phyloP scores from a whole-genome alignment of 2,329 filamentous ascomycete genomes.

The Xylaria sp. region DNA sequence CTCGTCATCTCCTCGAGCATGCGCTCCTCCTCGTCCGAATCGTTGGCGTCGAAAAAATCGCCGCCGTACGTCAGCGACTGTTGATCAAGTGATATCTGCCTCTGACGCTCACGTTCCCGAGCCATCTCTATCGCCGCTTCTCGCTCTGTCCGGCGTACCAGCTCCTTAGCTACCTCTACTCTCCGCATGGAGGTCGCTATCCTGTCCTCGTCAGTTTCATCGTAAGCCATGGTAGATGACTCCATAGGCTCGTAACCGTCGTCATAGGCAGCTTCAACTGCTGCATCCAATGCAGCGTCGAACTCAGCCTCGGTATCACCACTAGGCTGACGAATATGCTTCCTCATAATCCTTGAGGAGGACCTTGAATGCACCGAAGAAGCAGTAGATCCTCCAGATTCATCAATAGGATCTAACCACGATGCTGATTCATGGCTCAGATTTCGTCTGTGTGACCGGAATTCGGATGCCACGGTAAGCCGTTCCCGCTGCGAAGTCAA shows the following conservation, averaged over 20 bases:
- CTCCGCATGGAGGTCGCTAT: constrained; percentile 69
- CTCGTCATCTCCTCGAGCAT: constrained; percentile 88
- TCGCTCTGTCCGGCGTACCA: constrained; percentile 76
- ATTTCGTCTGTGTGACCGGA: constrained; percentile 60
- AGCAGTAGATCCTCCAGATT: constrained; percentile 81
- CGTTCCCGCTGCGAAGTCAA: constrained; percentile 44
- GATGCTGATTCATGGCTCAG: constrained; percentile 84
- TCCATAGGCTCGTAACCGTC: constrained; percentile 83
- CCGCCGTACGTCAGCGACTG: constrained; percentile 62
- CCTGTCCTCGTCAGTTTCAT: constrained; percentile 55
- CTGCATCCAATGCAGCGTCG: constrained; percentile 91
- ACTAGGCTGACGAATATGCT: constrained; percentile 74
- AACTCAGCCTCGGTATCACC: constrained; percentile 88
- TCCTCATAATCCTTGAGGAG: constrained; percentile 75
- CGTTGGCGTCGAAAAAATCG: constrained; percentile 71
- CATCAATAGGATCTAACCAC: constrained; percentile 94
- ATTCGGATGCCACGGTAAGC: constrained; percentile 37
- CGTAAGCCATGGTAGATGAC: constrained; percentile 54
- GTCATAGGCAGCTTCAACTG: constrained; percentile 95
- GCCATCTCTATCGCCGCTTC: constrained; percentile 72
- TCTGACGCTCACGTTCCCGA: constrained; percentile 66
- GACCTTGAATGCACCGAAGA: constrained; percentile 85
- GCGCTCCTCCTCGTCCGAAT: constrained; percentile 77
- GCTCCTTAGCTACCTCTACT: constrained; percentile 80
- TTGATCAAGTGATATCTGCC: constrained; percentile 51